Conservation (phyloP, 1,284 basidiomycete species). For the Ganoderma boninense region DNA sequence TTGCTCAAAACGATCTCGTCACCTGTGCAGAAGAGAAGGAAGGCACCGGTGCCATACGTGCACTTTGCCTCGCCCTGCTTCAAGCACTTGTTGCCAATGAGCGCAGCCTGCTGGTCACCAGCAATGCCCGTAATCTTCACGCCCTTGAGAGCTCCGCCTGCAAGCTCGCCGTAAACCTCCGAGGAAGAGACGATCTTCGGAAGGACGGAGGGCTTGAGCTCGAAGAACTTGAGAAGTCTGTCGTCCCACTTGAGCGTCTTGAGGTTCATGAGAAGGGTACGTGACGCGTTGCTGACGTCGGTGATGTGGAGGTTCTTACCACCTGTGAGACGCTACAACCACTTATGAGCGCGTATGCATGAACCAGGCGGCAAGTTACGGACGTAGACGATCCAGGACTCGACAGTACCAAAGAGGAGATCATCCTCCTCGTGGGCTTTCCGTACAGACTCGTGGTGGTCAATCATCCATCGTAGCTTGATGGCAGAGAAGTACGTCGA, state of each 20-base stretch:
- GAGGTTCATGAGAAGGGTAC: conserved; percentile 93
- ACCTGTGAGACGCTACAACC: conserved; percentile 82
- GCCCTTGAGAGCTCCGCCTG: conserved; percentile 74
- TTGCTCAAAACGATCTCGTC: conserved; percentile 84
- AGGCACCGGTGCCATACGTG: conserved; percentile 96
- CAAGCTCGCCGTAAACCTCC: conserved; percentile 88
- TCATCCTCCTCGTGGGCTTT: conserved; percentile 86
- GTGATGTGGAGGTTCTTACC: conserved; percentile 86
- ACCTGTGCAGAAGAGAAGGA: conserved; percentile 95
- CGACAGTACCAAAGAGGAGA: conserved; percentile 93
- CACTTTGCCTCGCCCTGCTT: conserved; percentile 89
- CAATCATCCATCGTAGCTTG: conserved; percentile 97
- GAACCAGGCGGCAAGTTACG: conserved; percentile 41
- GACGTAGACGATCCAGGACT: conserved; percentile 95
- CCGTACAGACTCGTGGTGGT: conserved; percentile 83
- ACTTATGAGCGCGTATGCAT: conserved; percentile 15
- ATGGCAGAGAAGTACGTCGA: conserved; percentile 98
- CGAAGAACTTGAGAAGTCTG: conserved; percentile 89
- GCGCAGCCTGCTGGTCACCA: conserved; percentile 96
- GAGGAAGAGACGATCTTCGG: conserved; percentile 92
- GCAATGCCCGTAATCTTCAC: conserved; percentile 91
- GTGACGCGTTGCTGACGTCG: conserved; percentile 97
- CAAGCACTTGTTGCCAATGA: conserved; percentile 96
- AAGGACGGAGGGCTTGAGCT: conserved; percentile 79
- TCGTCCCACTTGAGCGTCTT: conserved; percentile 86